Base-by-base conservation (phyloP, 306 rosid genomes). In the Betula pendula region DNA sequence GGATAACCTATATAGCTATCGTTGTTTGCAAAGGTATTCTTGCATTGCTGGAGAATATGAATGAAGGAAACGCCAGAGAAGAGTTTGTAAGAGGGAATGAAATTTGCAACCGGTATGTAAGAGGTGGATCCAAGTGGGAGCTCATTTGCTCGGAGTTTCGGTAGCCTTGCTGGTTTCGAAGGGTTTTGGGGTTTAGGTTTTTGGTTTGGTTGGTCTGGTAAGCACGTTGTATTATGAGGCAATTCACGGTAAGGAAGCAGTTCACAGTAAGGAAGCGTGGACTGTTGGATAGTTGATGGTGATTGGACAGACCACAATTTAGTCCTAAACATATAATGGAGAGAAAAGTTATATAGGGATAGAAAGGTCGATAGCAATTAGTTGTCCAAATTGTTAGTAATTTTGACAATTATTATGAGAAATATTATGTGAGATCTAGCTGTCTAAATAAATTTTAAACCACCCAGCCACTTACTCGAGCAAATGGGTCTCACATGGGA, bases 151-250 rank as follows among this genome's bases (percentile, higher is more conserved):
- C 33, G 48, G 66, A 33, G 67, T 65, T 63, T 47, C 56, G 80
- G 17, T 11, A 15, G 10, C 19, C 31, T 29, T 19, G 12, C 31
- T 82, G 72, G 51, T 27, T 52, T 22, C 40, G 59, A 27, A 48
- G 77, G 82, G 74, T 13, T 77, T 77, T 10, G 44, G 76, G 67
- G n/a, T 24, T 79, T 73, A 19, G 56, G 76, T 73, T 65, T 65
- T 72, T 14, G 81, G 75, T 52, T 63, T 73, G 56, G 20, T 2
- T 38, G 43, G 19, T 27, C 8, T 12, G 75, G 8, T 1, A 3
- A 25, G 53, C 68, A 25, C 45, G 31, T 60, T 60, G 48, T 16
- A 22, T 29, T 50, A 42, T 35, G 69, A 29, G 71, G 25, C 49
- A 65, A 60, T 73, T 79, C 77, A 77, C 19, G 17, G 52, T 55